These are phyloP conservation scores for Monilinia aucupariae DNA, from an alignment of 2,329 filamentous ascomycete species.

Conservation along the genomic window DNA sequence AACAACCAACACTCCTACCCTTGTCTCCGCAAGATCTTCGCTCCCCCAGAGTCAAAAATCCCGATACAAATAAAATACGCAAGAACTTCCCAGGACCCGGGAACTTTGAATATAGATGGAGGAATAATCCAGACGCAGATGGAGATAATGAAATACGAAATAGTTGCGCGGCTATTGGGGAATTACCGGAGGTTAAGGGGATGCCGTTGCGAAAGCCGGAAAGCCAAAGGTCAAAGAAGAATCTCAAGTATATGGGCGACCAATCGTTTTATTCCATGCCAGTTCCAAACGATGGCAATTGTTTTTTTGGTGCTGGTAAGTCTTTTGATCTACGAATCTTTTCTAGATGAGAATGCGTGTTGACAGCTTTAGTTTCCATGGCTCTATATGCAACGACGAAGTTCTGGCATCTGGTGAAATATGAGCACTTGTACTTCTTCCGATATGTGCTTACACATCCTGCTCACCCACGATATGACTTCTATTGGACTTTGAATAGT, in stretches of 20 bases:
- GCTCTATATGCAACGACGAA: neutral
- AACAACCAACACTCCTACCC: neutral
- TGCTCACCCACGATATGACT: neutral
- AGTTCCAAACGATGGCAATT: neutral
- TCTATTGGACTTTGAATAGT: neutral
- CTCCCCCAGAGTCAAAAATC: neutral
- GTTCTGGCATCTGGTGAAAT: neutral
- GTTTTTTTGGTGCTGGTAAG: neutral
- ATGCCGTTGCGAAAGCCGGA: neutral
- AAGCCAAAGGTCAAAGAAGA: fast-evolving
- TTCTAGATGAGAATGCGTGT: neutral
- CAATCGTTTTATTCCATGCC: neutral
- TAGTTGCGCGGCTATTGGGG: neutral
- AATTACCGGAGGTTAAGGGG: neutral
- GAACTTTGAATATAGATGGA: neutral
- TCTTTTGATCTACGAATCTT: neutral
- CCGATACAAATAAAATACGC: neutral
- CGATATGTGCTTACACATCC: conserved; percentile 4
- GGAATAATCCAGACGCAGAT: neutral
- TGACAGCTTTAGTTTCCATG: neutral
- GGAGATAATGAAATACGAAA: neutral
- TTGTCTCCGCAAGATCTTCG: neutral
- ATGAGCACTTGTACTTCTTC: neutral
- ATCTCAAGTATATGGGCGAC: neutral
- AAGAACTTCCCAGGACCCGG: neutral